Conservation (phyloP, 805 yeast species). For the Kazachstania psychrophila region DNA sequence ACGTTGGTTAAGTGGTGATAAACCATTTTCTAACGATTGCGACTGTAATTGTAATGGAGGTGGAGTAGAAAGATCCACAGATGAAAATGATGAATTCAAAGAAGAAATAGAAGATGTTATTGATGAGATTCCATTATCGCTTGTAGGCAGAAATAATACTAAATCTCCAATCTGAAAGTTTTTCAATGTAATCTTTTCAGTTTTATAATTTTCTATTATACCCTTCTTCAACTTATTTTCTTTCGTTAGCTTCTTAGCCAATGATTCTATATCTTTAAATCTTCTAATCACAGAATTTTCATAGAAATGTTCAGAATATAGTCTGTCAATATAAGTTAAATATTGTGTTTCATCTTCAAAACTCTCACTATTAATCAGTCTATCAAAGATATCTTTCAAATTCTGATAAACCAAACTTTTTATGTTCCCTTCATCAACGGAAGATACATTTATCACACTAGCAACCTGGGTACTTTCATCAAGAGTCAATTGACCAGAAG, state of each 20-base stretch:
- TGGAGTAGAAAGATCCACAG: constrained; percentile 28
- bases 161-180: constrained; percentile 66
- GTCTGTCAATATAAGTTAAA: constrained; percentile 12
- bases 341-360: background rate
- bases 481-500: constrained; percentile 29
- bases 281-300: constrained; percentile 52
- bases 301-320: constrained; percentile 25
- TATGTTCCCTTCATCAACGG: constrained; percentile 23
- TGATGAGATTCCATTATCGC: constrained; percentile 26
- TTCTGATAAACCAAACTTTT: constrained; percentile 41
- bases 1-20: background rate
- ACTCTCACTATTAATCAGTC: constrained; percentile 5
- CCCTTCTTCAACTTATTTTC: constrained; percentile 33
- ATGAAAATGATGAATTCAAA: constrained; percentile 28
- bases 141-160: constrained; percentile 77
- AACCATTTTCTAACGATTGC: constrained; percentile 12
- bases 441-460: constrained; percentile 17
- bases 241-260: constrained; percentile 77
- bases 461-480: constrained; percentile 29
- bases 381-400: constrained; percentile 13
- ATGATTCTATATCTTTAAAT: constrained; percentile 79
- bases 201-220: constrained; percentile 22
- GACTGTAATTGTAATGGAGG: constrained; percentile 15
- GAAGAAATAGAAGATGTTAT: constrained; percentile 15
- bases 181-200: constrained; percentile 52